Base-by-base conservation (phyloP, 768 basidiomycete genomes). In the Phaeolepiota aurea region DNA sequence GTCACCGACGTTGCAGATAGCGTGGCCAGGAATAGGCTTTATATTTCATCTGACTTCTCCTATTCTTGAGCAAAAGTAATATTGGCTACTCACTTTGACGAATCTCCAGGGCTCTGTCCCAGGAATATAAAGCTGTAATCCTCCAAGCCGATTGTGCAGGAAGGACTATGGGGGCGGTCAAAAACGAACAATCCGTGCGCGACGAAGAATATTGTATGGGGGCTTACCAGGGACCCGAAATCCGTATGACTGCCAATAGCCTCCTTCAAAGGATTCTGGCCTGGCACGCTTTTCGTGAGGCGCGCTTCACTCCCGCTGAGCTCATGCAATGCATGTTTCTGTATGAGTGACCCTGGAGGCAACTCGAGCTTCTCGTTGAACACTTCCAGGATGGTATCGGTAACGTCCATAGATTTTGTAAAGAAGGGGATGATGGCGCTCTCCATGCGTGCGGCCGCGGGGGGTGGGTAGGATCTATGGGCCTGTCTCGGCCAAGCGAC, bases 231-330 rank as follows among this genome's bases (percentile, higher is more conserved):
- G n/a, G 76, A 77, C 48, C 82, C 80, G 46, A 83, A 84, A 55
- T 83, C 82, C 2, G 81, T 82, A 52, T 85, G 83, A 1, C 75
- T 72, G 14, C 79, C 79, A n/a, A 82, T 53, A 0, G 65, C 62
- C n/a, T 65, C 60, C 34, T 57, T 66, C 4, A 65, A 58, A 5
- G 33, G 23, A 41, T 64, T 13, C 57, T 54, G 0, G 47, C 55
- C 41, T 53, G 59, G 1, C 66, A 68, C 1, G 76, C 71, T 20
- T 64, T 73, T 50, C 46, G 75, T 77, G 9, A 74, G 52, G 10
- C 82, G 63, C 0, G 74, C 61, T 48, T 85, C 80, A 44, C 77
- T 74, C 4, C 74, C 75, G 37, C 76, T 80, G 21, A 54, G 56
- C 33, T 76, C 73, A 2, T 65, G 63, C 4, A 56, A 31, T 3